Evolutionary conservation across 176 grass and related monocot species (phyloP), one percentile per base, ranked within the genome.

Genomic region (Paspalum notatum): DNA sequence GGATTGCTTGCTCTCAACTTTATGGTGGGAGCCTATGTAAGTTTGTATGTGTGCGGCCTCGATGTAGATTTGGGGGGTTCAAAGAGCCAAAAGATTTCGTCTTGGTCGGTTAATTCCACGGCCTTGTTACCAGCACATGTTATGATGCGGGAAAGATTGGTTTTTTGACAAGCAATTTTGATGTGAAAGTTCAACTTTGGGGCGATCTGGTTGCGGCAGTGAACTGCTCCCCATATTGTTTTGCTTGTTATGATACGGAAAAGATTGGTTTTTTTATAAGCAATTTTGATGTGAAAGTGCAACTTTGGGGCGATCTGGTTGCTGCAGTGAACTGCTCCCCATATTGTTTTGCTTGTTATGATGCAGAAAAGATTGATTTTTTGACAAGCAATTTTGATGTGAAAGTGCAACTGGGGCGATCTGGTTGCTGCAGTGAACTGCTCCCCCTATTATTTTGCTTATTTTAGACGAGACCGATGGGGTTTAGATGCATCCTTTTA

Each of bases 351-450:
- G n/a, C 53, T 12, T 52, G 52, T 24, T 54, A 47, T 2, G 18
- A 44, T 52, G 68, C 68, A 52, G 16, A 17, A 48, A 63, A 85
- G 24, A 39, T 51, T 54, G 24, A n/a, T 5, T 75, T 75, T 48
- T 62, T 75, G 7, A 10, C 44, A 8, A 12, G 10, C 13, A 62
- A n/a, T 52, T 8, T 46, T 5, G 44, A 61, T 84, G 5, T n/a
- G 43, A 13, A 38, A 37, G 60, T 75, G 14, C 12, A 46, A 9
- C 6, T 88, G 48, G 12, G 12, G 7, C 1, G n/a, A 44, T 69
- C n/a, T 53, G 15, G 60, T 41, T 14, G 43, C 25, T 48, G 20
- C 20, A 15, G 20, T 71, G 21, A 16, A 69, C 27, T 13, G 22
- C 22, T 42, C 1, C 9, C 22, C 41, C 45, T 5, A 1, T 75